These are phyloP conservation scores for Cladosporium cucumerinum DNA, from an alignment of 2,329 filamentous ascomycete species.

Conservation along the genomic window DNA sequence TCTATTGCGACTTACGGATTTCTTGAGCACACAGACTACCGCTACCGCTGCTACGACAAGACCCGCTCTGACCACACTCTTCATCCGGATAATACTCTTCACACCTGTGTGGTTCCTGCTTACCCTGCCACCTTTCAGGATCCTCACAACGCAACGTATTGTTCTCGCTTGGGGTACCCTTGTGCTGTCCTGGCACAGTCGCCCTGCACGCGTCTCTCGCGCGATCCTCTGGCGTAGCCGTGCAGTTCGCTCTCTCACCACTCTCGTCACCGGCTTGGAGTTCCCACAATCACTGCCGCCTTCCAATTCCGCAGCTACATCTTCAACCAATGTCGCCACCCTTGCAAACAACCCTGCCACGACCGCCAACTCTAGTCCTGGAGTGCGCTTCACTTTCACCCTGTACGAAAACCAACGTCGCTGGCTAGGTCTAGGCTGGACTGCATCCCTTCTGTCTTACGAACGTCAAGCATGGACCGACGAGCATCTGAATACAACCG, in stretches of 20 bases:
- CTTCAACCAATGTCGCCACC: slow-evolving; percentile 30
- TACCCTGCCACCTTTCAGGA: slow-evolving; percentile 74
- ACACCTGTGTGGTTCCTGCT: slow-evolving; percentile 84
- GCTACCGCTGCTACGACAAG: slow-evolving; percentile 87
- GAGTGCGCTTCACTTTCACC: slow-evolving; percentile 93
- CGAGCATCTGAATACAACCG: slow-evolving; percentile 81
- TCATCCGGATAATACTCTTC: slow-evolving; percentile 82
- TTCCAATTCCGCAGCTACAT: slow-evolving; percentile 34
- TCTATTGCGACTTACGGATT: slow-evolving; percentile 83
- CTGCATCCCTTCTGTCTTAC: slow-evolving; percentile 82
- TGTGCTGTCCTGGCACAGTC: slow-evolving; percentile 86
- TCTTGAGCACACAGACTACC: slow-evolving; percentile 76
- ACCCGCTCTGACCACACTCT: slow-evolving; percentile 83
- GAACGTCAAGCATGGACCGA: slow-evolving; percentile 92
- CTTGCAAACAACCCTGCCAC: slow-evolving; percentile 36
- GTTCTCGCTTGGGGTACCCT: slow-evolving; percentile 83
- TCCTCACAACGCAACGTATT: slow-evolving; percentile 83
- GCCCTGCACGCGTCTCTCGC: slow-evolving; percentile 77
- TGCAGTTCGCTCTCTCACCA: slow-evolving; percentile 65
- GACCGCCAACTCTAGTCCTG: slow-evolving; percentile 54
- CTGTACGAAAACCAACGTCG: slow-evolving; percentile 94
- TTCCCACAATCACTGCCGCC: slow-evolving; percentile 53
- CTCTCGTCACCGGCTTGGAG: slow-evolving; percentile 74
- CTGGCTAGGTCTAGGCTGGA: slow-evolving; percentile 96
- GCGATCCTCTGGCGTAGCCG: slow-evolving; percentile 88